Base-by-base conservation (phyloP, 768 basidiomycete species). In the Strobilomyces confusus region DNA sequence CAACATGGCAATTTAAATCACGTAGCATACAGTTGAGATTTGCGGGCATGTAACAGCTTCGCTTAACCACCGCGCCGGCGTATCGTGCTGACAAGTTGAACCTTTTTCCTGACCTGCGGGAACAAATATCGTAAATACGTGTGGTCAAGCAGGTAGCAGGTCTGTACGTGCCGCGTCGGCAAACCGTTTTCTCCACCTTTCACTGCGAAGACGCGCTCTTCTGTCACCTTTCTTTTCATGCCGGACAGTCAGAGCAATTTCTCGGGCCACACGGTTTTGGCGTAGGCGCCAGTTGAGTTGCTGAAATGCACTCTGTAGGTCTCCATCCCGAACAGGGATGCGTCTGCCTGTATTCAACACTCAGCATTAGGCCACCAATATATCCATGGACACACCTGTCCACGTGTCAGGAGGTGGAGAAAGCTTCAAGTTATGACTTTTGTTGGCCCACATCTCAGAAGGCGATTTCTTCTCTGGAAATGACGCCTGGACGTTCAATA, bases 161-260 rank as follows among this genome's bases (percentile, higher is more conserved):
- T 41, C 25, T 54, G 46, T 48, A 59, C 82, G 58, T 72, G 83
- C 90, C 79, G 89, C 86, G 60, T 89, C 75, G 44, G 89, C 85
- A 69, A 92, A 93, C 55, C 78, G 81, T 62, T 77, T 83, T 66
- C 87, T 79, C 87, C 89, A 92, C 59, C 89, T 79, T 69, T 87
- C 77, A 62, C 89, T 91, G 46, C 73, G 74, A 62, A 92, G 73
- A 57, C 89, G 79, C 56, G 87, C 78, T 56, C 89, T 81, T 69
- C 89, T 91, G 55, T 77, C 80, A 32, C 91, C 89, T 71, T 83
- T 86, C 75, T 92, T 89, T 70, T 91, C 91, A 67, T 92, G 90
- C 58, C 91, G 76, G 52, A 78, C 73, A 41, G 74, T 65, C 61
- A 74, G 58, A 48, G 73, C 72, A 41, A 83, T 68, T 57, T 83